These are phyloP conservation scores for Cladophialophora carrionii DNA, from an alignment of 2,329 filamentous ascomycete species.

Conservation along the genomic window DNA sequence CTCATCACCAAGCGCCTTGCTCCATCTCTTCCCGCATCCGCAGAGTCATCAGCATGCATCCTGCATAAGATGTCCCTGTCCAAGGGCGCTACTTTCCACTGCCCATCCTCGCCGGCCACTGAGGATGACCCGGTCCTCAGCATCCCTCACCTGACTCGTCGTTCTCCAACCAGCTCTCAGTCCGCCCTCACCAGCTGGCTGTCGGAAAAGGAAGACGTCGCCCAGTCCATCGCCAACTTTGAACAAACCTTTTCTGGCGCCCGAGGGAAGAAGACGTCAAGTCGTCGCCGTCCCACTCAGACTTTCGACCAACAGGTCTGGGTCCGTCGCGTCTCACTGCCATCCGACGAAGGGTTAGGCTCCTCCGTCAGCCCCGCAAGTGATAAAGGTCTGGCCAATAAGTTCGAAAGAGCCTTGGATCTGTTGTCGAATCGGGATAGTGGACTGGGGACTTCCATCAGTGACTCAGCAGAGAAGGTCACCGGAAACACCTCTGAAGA, in stretches of 20 bases:
- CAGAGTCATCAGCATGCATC: slow-evolving; percentile 38
- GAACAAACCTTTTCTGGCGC: slow-evolving; percentile 62
- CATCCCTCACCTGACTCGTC: slow-evolving; percentile 59
- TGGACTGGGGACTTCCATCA: slow-evolving; percentile 32
- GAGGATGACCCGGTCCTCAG: slow-evolving; percentile 50
- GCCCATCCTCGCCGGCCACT: slow-evolving; percentile 48
- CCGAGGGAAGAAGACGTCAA: slow-evolving; percentile 45
- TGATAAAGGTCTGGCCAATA: slow-evolving; percentile 50
- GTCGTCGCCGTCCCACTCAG: slow-evolving; percentile 34
- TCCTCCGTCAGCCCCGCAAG: slow-evolving; percentile 70
- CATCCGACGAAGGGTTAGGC: slow-evolving; percentile 84
- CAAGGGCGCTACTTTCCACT: slow-evolving; percentile 70
- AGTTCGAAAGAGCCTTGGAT: slow-evolving; percentile 47
- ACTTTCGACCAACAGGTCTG: slow-evolving; percentile 38
- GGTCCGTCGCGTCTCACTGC: slow-evolving; percentile 59
- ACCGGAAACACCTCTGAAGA: slow-evolving; percentile 39
- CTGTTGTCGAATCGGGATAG: slow-evolving; percentile 43
- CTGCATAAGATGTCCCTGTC: slow-evolving; percentile 60
- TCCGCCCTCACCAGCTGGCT: slow-evolving; percentile 40
- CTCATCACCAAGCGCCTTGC: slow-evolving; percentile 34
- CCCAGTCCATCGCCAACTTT: slow-evolving; percentile 70
- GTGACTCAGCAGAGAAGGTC: slow-evolving; percentile 38
- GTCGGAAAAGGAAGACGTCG: slow-evolving; percentile 72
- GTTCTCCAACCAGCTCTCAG: slow-evolving; percentile 63
- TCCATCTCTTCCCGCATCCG: slow-evolving; percentile 35